These are phyloP conservation scores for Chrysanthemum seticuspe DNA, from an alignment of 129 eudicot genomes.

Conservation along the genomic window DNA sequence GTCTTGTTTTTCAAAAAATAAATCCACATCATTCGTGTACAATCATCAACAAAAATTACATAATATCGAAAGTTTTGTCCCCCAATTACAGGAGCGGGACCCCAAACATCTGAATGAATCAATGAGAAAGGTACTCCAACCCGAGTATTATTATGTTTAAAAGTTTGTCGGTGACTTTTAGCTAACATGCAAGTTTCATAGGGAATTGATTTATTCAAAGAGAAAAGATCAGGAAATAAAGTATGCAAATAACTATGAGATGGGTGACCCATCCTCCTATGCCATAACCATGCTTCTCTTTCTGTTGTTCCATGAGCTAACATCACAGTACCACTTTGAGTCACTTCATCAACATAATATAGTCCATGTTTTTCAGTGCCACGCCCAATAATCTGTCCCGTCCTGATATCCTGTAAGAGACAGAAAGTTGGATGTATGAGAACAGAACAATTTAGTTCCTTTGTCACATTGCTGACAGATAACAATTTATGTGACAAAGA, in stretches of 20 bases:
- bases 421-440: not conserved
- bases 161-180: conserved; percentile 4
- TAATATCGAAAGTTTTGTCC: not conserved
- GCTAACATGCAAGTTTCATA: conserved; percentile 13
- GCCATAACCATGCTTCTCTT: conserved; percentile 4
- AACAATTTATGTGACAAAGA: conserved; percentile 6
- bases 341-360: not conserved
- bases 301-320: not conserved
- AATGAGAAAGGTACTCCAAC: not conserved
- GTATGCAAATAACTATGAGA: not conserved
- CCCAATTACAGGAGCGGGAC: not conserved
- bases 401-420: conserved; percentile 9
- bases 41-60: not conserved
- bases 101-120: conserved; percentile 16
- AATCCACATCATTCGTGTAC: conserved; percentile 6
- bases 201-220: not conserved
- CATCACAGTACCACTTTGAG: not conserved
- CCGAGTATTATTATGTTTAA: not conserved
- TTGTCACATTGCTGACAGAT: conserved; percentile 13
- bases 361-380: not conserved
- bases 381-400: not conserved
- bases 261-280: conserved; percentile 10
- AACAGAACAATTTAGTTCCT: not conserved
- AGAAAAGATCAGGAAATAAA: not conserved
- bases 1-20: conserved; percentile 3